A percentile compares a stretch with the other conserved stretches of the same genome.
Evolutionary conservation across 192 early-diverging fungal genomes (phyloP).

Genomic region (Chytriomyces sp.): DNA sequence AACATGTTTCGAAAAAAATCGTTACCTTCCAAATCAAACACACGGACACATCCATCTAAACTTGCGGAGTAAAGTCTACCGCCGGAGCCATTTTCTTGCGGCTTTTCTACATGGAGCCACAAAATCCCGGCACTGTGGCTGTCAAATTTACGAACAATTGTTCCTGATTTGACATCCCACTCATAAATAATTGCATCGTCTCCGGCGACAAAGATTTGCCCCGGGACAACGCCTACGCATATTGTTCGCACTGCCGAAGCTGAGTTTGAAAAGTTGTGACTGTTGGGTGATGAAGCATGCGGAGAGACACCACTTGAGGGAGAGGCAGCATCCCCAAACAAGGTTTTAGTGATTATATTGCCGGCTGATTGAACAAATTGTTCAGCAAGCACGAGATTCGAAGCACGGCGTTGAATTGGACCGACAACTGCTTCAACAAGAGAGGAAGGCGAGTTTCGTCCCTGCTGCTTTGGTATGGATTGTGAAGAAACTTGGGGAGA

Average conservation of each 20-base stretch:
- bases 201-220: constrained; percentile 42
- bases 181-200: constrained; percentile 48
- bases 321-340: constrained; percentile 2
- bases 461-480: neutral
- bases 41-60: constrained; percentile 40
- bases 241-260: constrained; percentile 36
- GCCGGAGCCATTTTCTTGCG: constrained; percentile 3
- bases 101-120: constrained; percentile 19
- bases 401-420: constrained; percentile 24
- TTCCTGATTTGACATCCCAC: constrained; percentile 52
- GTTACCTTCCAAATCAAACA: constrained; percentile 43
- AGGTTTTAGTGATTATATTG: neutral
- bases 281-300: neutral
- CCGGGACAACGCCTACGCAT: constrained; percentile 34
- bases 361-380: neutral
- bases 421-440: constrained; percentile 16
- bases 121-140: constrained; percentile 26
- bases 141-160: constrained; percentile 4
- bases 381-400: constrained; percentile 6
- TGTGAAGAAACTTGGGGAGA: no score
- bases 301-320: neutral
- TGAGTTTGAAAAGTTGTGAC: neutral
- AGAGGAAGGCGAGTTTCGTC: neutral
- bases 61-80: constrained; percentile 34
- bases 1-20: neutral